These are phyloP conservation scores for Ceriops decandra DNA, from an alignment of 345 rosid genomes.

Conservation along the genomic window DNA sequence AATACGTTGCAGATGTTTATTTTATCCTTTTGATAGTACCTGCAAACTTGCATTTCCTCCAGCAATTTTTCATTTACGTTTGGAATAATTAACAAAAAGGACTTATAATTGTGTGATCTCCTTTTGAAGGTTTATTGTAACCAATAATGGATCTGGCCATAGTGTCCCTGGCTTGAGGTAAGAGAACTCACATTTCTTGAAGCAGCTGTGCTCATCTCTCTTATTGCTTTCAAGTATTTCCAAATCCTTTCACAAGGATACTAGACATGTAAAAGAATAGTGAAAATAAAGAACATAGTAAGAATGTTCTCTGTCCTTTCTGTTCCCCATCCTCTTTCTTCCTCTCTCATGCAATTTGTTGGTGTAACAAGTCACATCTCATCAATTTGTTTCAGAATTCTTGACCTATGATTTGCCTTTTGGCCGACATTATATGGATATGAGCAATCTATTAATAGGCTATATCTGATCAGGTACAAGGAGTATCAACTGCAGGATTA, in stretches of 20 bases:
- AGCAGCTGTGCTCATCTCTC: not conserved
- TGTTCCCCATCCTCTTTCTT: not conserved
- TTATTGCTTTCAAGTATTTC: not conserved
- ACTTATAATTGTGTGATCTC: not conserved
- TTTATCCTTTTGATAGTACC: too few species aligned
- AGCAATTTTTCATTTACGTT: too few species aligned
- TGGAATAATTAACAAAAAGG: too few species aligned
- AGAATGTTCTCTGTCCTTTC: too few species aligned
- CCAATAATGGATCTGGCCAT: slow-evolving; percentile 88
- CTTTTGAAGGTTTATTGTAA: slow-evolving; percentile 67
- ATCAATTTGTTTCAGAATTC: too few species aligned
- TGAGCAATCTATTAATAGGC: not conserved
- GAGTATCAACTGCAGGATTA: slow-evolving; percentile 92
- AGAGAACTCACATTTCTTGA: slow-evolving; percentile 13
- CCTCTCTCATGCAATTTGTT: too few species aligned
- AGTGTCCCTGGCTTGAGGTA: slow-evolving; percentile 67
- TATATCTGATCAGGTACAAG: slow-evolving; percentile 60
- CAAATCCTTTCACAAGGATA: too few species aligned
- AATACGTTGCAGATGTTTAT: too few species aligned
- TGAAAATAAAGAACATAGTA: too few species aligned
- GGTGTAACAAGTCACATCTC: too few species aligned
- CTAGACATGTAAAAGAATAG: not conserved
- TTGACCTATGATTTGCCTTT: not conserved
- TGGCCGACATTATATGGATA: slow-evolving; percentile 6
- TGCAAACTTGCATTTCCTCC: too few species aligned